Base-by-base conservation (phyloP, 2,329 filamentous ascomycete genomes). In the Alternaria sp. region DNA sequence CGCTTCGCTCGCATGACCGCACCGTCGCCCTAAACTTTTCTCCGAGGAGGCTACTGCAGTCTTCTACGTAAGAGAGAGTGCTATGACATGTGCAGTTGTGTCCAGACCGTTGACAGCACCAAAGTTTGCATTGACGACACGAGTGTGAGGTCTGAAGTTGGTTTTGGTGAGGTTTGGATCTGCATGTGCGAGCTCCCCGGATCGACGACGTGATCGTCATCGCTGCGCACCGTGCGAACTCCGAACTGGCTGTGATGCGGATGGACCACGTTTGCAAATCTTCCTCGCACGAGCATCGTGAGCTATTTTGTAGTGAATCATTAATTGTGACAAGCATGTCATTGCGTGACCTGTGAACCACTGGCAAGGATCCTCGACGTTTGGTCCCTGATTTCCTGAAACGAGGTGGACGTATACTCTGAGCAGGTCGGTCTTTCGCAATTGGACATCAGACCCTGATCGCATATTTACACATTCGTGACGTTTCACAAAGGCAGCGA, bases 181-280 rank as follows among this genome's bases (percentile, higher is more conserved):
- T 40, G 56, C 38, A 27, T 48, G 38, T 12, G 30, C 25, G 36
- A 18, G 22, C 30, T 53, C 55, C 58, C 59, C 56, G 34, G 62
- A 66, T 66, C 59, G 52, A 55, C 64, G 30, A 51, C 64, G 25
- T 64, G 62, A 68, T 68, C 59, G 59, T 64, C 67, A 63, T 59
- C 16, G 48, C 50, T 56, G 43, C 57, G 62, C 49, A 48, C 46
- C 41, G 40, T 34, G 27, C 40, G 41, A 40, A 32, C 38, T 43
- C 11, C 14, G 32, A 36, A 6, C 32, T 52, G 1, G 43, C 41
- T 49, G 52, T 57, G 30, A 38, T 36, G 38, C 27, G 32, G 18
- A 18, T 38, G 18, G 20, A 27, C 30, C 25, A 25, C 34, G 36
- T 64, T 62, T 48, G 55, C 59, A 54, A 27, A 27, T 27, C 27